A percentile compares a stretch with the other conserved stretches of the same genome.
These are phyloP conservation scores for Corylus heterophylla DNA, from an alignment of 306 rosid genomes.

Conservation along the genomic window DNA sequence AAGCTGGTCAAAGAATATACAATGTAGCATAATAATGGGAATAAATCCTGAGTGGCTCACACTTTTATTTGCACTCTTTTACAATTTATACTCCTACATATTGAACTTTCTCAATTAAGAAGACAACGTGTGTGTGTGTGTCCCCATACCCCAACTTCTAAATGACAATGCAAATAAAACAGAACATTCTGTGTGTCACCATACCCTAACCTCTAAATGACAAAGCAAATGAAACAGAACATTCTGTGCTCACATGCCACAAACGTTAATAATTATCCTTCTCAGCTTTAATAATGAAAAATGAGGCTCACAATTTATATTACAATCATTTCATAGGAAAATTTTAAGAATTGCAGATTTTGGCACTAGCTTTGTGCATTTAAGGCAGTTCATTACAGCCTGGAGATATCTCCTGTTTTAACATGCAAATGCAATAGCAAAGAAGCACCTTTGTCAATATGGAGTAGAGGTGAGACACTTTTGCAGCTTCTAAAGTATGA, in stretches of 20 bases:
- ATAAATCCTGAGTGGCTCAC: neutral
- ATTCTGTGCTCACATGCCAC: neutral
- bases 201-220: too few relatives aligned
- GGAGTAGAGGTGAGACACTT: slow-evolving; percentile 65
- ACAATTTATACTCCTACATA: neutral
- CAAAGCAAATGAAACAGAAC: neutral
- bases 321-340: neutral
- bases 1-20: neutral
- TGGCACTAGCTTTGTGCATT: neutral
- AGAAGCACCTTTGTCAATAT: slow-evolving; percentile 65
- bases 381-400: neutral
- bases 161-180: neutral
- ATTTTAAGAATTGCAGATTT: neutral
- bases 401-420: neutral
- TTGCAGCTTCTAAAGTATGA: slow-evolving; percentile 54
- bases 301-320: neutral
- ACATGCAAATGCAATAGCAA: neutral
- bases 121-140: neutral
- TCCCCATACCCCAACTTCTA: neutral
- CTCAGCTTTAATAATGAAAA: neutral
- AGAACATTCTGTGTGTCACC: neutral
- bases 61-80: neutral
- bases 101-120: neutral
- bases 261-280: neutral
- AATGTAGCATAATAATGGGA: neutral